These are phyloP conservation scores for Tolypocladium guangdongense DNA, from an alignment of 2,329 filamentous ascomycete species.

Conservation along the genomic window DNA sequence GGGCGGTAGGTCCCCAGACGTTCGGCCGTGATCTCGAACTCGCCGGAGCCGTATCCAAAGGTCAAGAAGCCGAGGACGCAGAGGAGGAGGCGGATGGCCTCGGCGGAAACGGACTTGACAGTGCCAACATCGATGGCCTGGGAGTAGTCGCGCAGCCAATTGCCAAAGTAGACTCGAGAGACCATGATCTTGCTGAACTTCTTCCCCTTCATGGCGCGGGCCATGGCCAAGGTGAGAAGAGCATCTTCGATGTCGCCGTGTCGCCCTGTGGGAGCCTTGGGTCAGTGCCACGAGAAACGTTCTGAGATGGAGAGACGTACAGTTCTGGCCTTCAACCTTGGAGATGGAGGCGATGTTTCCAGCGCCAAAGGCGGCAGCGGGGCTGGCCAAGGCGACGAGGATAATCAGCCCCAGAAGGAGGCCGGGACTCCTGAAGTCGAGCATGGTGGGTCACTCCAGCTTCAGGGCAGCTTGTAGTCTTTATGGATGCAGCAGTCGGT, in stretches of 20 bases:
- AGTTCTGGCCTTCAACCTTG: conserved; percentile 76
- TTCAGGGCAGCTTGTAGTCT: not conserved
- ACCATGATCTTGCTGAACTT: conserved; percentile 85
- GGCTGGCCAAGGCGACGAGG: conserved; percentile 55
- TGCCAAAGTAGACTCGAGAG: conserved; percentile 88
- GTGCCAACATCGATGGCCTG: conserved; percentile 91
- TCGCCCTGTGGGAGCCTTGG: conserved; percentile 41
- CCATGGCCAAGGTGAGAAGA: conserved; percentile 59
- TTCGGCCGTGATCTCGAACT: conserved; percentile 76
- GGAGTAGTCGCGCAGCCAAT: conserved; percentile 89
- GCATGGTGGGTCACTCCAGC: conserved; percentile 25
- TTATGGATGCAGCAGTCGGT: not conserved
- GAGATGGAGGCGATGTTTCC: conserved; percentile 79
- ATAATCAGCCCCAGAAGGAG: conserved; percentile 46
- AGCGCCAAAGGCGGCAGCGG: conserved; percentile 70
- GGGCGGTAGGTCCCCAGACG: conserved; percentile 75
- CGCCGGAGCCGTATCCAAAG: conserved; percentile 73
- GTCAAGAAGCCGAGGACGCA: conserved; percentile 86
- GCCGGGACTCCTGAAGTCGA: conserved; percentile 34
- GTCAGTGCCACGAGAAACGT: not conserved
- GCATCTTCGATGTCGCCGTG: conserved; percentile 92
- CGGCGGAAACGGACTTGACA: conserved; percentile 79
- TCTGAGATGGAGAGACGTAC: conserved; percentile 27
- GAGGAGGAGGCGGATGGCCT: conserved; percentile 81
- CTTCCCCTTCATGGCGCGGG: conserved; percentile 46